Conservation (phyloP, 805 yeast species). For the Cyberlindnera euphorbiiphila region DNA sequence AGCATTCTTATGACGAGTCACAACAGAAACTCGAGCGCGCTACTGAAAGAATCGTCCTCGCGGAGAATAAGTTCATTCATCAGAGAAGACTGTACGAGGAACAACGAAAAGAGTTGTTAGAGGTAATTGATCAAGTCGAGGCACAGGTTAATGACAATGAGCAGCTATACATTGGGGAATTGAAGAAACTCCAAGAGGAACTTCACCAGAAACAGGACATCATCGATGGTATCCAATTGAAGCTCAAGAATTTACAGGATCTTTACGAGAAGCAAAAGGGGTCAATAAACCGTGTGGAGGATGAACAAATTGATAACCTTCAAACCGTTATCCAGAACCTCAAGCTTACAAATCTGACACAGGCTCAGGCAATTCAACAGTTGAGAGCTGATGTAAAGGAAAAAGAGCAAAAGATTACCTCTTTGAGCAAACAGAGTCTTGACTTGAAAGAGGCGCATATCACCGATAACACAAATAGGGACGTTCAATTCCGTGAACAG, state of each 20-base stretch:
- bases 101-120: conserved; percentile 57
- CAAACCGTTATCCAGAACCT: conserved; percentile 32
- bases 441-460: conserved; percentile 28
- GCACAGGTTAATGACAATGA: conserved; percentile 54
- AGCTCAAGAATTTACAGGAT: conserved; percentile 20
- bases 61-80: conserved; percentile 43
- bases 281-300: conserved; percentile 24
- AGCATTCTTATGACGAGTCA: conserved; percentile 11
- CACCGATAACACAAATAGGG: conserved; percentile 11
- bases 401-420: conserved; percentile 11
- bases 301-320: conserved; percentile 31
- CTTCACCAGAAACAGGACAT: conserved; percentile 26
- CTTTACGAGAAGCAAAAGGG: conserved; percentile 14
- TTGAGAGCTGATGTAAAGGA: conserved; percentile 22
- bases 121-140: conserved; percentile 52
- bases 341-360: conserved; percentile 29
- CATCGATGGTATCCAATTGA: conserved; percentile 23
- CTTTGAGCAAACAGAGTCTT: conserved; percentile 25
- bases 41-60: conserved; percentile 12
- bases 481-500: conserved; percentile 8
- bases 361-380: conserved; percentile 27
- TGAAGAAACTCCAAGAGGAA: conserved; percentile 34
- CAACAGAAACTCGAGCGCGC: conserved; percentile 14
- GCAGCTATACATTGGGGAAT: conserved; percentile 41
- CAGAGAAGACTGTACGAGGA: conserved; percentile 45